Evolutionary conservation across 768 basidiomycete species (phyloP).

Genomic region (Russula vinacea): DNA sequence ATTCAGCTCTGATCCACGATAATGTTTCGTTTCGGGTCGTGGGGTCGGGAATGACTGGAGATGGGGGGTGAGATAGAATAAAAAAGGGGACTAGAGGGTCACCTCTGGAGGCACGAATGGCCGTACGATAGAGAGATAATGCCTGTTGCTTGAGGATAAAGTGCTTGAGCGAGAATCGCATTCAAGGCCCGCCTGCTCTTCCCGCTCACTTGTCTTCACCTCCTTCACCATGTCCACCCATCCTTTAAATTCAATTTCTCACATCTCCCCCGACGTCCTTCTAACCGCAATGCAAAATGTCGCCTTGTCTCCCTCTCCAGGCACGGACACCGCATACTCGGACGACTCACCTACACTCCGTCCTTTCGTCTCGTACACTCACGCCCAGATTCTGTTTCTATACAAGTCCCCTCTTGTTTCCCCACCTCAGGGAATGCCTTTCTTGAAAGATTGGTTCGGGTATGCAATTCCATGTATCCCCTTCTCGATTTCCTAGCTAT

Average conservation of each 20-base stretch:
- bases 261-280: constrained; percentile 12
- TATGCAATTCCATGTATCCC: constrained; percentile 38
- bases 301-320: constrained; percentile 35
- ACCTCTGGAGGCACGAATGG: constrained; percentile 71
- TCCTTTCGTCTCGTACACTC: constrained; percentile 64
- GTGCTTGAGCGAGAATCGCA: constrained; percentile 57
- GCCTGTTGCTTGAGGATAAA: constrained; percentile 67
- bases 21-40: constrained; percentile 62
- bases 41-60: constrained; percentile 59
- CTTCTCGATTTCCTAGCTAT: constrained; percentile 26
- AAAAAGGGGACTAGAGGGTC: constrained; percentile 28
- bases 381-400: constrained; percentile 63
- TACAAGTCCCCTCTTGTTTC: constrained; percentile 73
- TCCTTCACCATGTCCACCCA: constrained; percentile 18
- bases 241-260: constrained; percentile 12
- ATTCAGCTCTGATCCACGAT: constrained; percentile 67
- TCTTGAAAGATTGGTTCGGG: constrained; percentile 88
- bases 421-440: constrained; percentile 71
- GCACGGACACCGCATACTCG: constrained; percentile 33
- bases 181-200: constrained; percentile 28
- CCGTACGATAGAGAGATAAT: constrained; percentile 59
- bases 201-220: constrained; percentile 15
- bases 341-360: constrained; percentile 30
- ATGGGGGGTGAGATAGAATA: constrained; percentile 18
- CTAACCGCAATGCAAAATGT: constrained; percentile 23